phyloP scores from a whole-genome alignment of 1,284 basidiomycete species.

The Veloporphyrellus conicus region DNA sequence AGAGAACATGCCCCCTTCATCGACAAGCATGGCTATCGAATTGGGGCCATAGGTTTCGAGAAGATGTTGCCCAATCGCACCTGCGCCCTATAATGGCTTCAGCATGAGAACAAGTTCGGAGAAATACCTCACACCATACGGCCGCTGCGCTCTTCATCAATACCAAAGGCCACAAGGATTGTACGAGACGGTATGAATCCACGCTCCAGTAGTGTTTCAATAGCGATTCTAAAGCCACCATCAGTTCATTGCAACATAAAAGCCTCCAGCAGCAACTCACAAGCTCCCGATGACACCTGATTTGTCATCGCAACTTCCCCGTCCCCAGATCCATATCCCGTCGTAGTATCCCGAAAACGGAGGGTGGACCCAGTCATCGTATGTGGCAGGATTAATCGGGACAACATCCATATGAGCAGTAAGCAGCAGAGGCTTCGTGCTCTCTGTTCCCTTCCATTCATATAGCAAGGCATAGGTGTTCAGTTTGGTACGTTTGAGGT shows the following conservation, averaged over 20 bases:
- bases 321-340: conserved; percentile 54
- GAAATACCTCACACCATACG: conserved; percentile 34
- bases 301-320: conserved; percentile 65
- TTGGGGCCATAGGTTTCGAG: conserved; percentile 49
- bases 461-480: conserved; percentile 61
- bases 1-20: conserved; percentile 43
- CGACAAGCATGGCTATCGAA: conserved; percentile 53
- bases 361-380: conserved; percentile 49
- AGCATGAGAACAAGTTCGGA: conserved; percentile 9
- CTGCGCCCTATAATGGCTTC: conserved; percentile 42
- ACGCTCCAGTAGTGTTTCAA: conserved; percentile 52
- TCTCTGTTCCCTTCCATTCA: conserved; percentile 55
- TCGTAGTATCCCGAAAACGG: conserved; percentile 51
- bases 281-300: conserved; percentile 54
- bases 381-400: conserved; percentile 52
- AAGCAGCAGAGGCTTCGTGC: conserved; percentile 58
- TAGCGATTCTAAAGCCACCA: conserved; percentile 37
- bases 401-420: conserved; percentile 62
- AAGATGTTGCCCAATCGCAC: conserved; percentile 44
- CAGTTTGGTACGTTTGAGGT: conserved; percentile 48
- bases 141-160: conserved; percentile 65
- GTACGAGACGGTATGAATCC: conserved; percentile 51
- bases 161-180: conserved; percentile 61
- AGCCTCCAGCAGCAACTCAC: conserved; percentile 32
- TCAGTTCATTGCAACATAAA: neutral